phyloP scores from a whole-genome alignment of 768 basidiomycete species.

The Tricholomella constricta region DNA sequence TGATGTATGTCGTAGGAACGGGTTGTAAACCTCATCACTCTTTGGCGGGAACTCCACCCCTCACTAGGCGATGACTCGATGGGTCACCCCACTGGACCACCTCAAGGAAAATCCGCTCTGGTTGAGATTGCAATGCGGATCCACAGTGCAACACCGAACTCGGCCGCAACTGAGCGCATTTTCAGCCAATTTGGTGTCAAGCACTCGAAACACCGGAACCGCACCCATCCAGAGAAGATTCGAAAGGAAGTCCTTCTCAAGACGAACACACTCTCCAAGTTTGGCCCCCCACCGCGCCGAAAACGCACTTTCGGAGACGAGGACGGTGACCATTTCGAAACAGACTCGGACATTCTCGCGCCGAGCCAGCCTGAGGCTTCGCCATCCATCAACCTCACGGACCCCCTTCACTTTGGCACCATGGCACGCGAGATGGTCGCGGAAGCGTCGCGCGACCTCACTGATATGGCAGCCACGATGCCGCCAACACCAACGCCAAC shows the following conservation, averaged over 20 bases:
- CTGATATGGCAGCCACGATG: background rate
- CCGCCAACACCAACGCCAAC: background rate
- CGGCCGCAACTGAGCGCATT: constrained; percentile 25
- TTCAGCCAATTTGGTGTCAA: constrained; percentile 27
- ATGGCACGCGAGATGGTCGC: background rate
- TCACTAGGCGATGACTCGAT: background rate
- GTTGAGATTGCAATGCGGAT: constrained; percentile 23
- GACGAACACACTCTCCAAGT: background rate
- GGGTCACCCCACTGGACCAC: background rate
- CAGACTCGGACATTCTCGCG: background rate
- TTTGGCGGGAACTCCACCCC: constrained; percentile 11
- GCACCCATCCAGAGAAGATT: background rate
- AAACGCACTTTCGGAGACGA: background rate
- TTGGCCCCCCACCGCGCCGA: background rate
- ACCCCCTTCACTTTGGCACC: background rate
- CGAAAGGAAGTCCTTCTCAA: background rate
- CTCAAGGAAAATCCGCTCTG: constrained; percentile 14
- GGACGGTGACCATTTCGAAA: background rate
- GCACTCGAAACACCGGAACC: constrained; percentile 21
- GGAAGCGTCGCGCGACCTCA: background rate
- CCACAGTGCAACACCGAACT: constrained; percentile 26
- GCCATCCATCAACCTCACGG: background rate
- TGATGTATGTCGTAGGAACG: background rate
- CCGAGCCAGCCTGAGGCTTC: no score
- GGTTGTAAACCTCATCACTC: constrained; percentile 7